phyloP scores from a whole-genome alignment of 352 stramenopile genomes.

The Blastocystis sp. region DNA sequence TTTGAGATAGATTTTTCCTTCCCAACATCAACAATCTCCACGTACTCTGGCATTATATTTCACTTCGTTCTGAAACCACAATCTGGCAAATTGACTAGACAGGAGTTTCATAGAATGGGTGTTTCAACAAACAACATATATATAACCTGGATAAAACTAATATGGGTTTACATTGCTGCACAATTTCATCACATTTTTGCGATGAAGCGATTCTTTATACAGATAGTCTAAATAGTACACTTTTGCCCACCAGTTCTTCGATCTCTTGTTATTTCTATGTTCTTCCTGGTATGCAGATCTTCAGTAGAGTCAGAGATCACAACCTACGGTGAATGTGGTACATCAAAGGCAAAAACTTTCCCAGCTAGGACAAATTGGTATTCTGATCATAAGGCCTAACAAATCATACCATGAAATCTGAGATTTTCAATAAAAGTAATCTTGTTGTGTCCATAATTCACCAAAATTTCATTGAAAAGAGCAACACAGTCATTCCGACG shows the following conservation, averaged over 20 bases:
- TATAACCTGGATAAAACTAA: not conserved
- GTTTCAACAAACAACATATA: not conserved
- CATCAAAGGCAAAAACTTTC: not conserved
- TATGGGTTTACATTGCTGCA: not conserved
- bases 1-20: conserved; percentile 37
- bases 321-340: conserved; percentile 12
- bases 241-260: not conserved
- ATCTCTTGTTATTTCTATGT: not conserved
- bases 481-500: not conserved
- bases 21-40: conserved; percentile 24
- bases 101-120: not conserved
- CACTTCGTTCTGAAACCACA: not conserved
- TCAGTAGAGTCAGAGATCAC: not conserved
- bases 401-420: not conserved
- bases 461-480: not conserved
- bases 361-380: conserved; percentile 15
- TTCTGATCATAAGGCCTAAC: not conserved
- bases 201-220: not conserved
- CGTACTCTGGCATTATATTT: not conserved
- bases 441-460: conserved; percentile 52
- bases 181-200: not conserved
- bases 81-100: not conserved
- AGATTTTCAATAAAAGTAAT: conserved; percentile 25
- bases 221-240: not conserved
- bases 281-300: conserved; percentile 3